Evolutionary conservation across 768 basidiomycete species (phyloP).

Genomic region (Leccinum incarnatum): DNA sequence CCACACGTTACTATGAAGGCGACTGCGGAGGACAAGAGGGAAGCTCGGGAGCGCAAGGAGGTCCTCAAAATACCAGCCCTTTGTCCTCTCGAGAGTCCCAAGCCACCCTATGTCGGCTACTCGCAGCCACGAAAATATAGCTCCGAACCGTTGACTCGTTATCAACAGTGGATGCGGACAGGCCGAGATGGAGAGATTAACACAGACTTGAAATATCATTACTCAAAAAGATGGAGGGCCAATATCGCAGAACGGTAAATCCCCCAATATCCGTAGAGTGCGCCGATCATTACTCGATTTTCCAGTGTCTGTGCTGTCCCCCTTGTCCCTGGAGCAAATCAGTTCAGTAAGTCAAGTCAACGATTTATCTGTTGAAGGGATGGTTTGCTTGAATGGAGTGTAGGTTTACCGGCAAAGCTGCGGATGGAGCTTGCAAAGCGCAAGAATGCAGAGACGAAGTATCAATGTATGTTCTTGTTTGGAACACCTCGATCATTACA

Average conservation of each 20-base stretch:
- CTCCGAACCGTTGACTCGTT: slow-evolving; percentile 41
- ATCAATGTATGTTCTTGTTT: slow-evolving; percentile 24
- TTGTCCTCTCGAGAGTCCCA: slow-evolving; percentile 32
- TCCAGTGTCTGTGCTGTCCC: slow-evolving; percentile 55
- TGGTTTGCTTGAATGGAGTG: background rate
- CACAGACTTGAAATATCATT: slow-evolving; percentile 51
- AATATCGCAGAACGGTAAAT: slow-evolving; percentile 53
- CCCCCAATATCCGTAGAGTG: background rate
- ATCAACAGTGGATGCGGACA: slow-evolving; percentile 41
- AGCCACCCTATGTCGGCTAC: slow-evolving; percentile 43
- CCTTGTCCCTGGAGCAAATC: slow-evolving; percentile 47
- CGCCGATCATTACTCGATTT: background rate
- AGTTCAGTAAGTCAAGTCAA: slow-evolving; percentile 42
- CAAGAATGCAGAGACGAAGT: slow-evolving; percentile 24
- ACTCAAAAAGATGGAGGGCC: slow-evolving; percentile 43
- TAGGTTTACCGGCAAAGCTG: slow-evolving; percentile 45
- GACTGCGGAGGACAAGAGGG: slow-evolving; percentile 34
- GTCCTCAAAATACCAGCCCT: slow-evolving; percentile 45
- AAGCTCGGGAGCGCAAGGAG: slow-evolving; percentile 35
- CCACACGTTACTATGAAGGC: slow-evolving; percentile 44
- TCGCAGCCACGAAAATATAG: slow-evolving; percentile 41
- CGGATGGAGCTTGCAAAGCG: slow-evolving; percentile 35
- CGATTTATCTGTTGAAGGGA: background rate
- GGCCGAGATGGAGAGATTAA: slow-evolving; percentile 15
- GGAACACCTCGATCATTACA: background rate